Evolutionary conservation across 441 rosid species (phyloP).

Genomic region (Adansonia gregorii): DNA sequence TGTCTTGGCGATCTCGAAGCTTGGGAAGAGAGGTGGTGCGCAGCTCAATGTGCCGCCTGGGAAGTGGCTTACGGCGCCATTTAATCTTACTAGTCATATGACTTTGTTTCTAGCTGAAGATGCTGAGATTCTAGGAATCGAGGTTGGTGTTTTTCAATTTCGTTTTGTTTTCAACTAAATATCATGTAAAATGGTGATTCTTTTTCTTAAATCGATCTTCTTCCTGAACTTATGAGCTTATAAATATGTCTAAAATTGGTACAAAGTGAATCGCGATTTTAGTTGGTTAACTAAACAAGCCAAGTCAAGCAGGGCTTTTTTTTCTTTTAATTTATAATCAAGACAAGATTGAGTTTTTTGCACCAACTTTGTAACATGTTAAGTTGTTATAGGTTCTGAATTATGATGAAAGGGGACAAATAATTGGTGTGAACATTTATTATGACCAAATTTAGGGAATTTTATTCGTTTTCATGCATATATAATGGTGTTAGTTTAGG

Average conservation of each 20-base stretch:
- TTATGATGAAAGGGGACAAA: not conserved
- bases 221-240: not conserved
- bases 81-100: conserved; percentile 92
- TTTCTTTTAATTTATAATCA: not conserved
- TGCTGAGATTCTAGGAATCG: conserved; percentile 78
- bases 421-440: not conserved
- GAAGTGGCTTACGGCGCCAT: conserved; percentile 93
- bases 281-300: conserved; percentile 14
- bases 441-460: not conserved
- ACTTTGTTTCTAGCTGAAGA: conserved; percentile 88
- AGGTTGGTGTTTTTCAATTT: conserved; percentile 48
- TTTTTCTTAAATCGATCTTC: not conserved
- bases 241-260: not conserved
- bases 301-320: not conserved
- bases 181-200: not conserved
- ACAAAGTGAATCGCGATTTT: not conserved
- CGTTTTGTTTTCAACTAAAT: not conserved
- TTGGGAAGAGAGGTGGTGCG: conserved; percentile 69
- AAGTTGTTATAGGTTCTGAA: not conserved
- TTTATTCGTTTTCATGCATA: not conserved
- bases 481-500: not conserved
- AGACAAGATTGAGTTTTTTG: not conserved
- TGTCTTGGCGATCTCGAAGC: conserved; percentile 72
- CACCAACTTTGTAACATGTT: not conserved
- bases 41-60: conserved; percentile 94